These are phyloP conservation scores for Penicillium sumatraense DNA, from an alignment of 2,329 filamentous ascomycete genomes.

Conservation along the genomic window DNA sequence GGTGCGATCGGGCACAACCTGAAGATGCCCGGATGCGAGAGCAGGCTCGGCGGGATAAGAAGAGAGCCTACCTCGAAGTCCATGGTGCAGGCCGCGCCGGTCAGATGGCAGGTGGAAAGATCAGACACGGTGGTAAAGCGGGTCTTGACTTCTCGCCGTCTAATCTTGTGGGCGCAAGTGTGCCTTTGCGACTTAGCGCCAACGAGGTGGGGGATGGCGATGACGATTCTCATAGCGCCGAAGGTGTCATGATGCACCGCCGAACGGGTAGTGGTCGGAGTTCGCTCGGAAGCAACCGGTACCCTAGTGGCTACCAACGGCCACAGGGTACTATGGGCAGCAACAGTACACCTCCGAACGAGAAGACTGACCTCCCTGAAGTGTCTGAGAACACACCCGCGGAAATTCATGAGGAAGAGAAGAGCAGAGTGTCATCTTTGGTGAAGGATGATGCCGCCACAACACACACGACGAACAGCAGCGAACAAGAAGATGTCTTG, in stretches of 20 bases:
- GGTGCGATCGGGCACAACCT: constrained; percentile 92
- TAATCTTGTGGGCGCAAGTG: constrained; percentile 75
- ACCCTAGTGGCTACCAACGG: constrained; percentile 51
- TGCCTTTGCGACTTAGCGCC: constrained; percentile 90
- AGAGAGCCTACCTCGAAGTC: constrained; percentile 82
- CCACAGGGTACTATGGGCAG: constrained; percentile 52
- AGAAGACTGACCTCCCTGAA: constrained; percentile 47
- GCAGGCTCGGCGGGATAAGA: constrained; percentile 84
- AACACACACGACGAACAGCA: constrained; percentile 34
- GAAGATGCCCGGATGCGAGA: constrained; percentile 85
- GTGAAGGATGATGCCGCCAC: constrained; percentile 35
- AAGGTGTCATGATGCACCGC: constrained; percentile 49
- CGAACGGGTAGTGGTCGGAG: constrained; percentile 64
- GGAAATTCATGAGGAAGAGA: constrained; percentile 33
- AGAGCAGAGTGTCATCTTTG: constrained; percentile 29
- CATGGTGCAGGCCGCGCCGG: constrained; percentile 58
- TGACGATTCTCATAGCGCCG: constrained; percentile 58
- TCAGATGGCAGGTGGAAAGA: constrained; percentile 79
- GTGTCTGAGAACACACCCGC: constrained; percentile 45
- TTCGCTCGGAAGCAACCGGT: constrained; percentile 56
- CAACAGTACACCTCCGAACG: constrained; percentile 58
- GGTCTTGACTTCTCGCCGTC: constrained; percentile 79
- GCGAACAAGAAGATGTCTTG: constrained; percentile 55
- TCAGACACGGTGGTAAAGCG: constrained; percentile 82
- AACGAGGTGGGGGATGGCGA: constrained; percentile 91